Conservation (phyloP, 805 yeast species). For the Ogataea nakhonphanomensis region DNA sequence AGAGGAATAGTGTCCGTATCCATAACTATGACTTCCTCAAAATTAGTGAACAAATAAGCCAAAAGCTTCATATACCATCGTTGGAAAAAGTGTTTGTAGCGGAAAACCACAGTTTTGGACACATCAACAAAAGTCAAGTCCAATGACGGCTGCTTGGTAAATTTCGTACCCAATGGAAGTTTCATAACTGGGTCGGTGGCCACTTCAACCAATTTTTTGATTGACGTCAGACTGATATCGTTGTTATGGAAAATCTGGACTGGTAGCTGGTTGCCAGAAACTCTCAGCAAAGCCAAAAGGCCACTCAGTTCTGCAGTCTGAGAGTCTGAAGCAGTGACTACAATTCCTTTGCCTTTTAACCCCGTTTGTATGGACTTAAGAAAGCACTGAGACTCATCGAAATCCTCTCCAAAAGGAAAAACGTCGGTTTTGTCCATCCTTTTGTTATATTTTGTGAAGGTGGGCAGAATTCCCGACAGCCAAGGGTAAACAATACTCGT, state of each 20-base stretch:
- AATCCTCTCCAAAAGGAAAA: constrained; percentile 15
- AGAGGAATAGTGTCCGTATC: constrained; percentile 51
- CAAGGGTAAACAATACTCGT: constrained; percentile 37
- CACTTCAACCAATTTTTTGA: constrained; percentile 32
- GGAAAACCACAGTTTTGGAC: constrained; percentile 25
- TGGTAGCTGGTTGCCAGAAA: constrained; percentile 48
- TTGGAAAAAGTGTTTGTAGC: constrained; percentile 25
- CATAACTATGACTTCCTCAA: constrained; percentile 50
- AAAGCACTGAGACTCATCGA: constrained; percentile 19
- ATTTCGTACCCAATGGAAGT: constrained; percentile 23
- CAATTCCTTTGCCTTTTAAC: constrained; percentile 50
- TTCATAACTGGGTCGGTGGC: constrained; percentile 35
- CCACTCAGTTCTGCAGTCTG: constrained; percentile 46
- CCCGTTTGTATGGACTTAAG: constrained; percentile 28
- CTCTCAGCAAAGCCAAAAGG: constrained; percentile 46
- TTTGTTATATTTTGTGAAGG: constrained; percentile 35
- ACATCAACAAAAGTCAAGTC: constrained; percentile 34
- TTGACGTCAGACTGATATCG: constrained; percentile 35
- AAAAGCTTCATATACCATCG: constrained; percentile 45
- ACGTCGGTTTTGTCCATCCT: constrained; percentile 10
- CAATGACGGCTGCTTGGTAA: constrained; percentile 24
- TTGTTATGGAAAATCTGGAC: constrained; percentile 44
- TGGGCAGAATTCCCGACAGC: constrained; percentile 38
- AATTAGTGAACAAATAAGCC: constrained; percentile 55
- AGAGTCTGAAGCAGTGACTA: constrained; percentile 45